Evolutionary conservation across 2,329 filamentous ascomycete genomes (phyloP), one percentile per base, ranked within the genome.

Genomic region (Knufia petricola): DNA sequence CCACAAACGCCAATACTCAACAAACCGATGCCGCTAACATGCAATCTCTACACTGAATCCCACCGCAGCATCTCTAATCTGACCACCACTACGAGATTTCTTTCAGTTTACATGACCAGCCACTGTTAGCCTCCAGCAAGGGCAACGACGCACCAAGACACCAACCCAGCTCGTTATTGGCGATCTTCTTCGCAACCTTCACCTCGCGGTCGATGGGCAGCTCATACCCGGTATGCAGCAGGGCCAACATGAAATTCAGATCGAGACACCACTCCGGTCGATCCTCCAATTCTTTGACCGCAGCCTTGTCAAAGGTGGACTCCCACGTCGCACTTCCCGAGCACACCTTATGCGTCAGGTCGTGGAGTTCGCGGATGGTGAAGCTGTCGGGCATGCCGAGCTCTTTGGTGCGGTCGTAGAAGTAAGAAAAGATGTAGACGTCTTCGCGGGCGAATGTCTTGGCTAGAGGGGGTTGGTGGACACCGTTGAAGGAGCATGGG

Each of bases 381-480:
- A 96, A 98, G 4, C 85, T 89, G 58, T 95, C 88, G n/a, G 94
- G 92, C 88, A 98, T 96, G 57, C 94, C 94, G 9, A 98, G 79
- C 3, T 88, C 87, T 65, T 86, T 79, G 20, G 86, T 94, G 61
- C 94, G 89, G 73, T 98, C 92, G 70, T 85, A 95, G 71, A 98
- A 98, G 77, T 94, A 98, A 24, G 87, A 94, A 69, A 98, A 90
- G 59, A 96, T 87, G 70, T 90, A 98, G 32, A 96, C 80, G 60
- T 95, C 89, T 68, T 96, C 90, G 54, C 77, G 78, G 21, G 86
- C 73, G 61, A 98, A 98, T 0, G 92, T 98, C 75, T 95, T 94
- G 58, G 81, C 82, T 41, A 98, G 76, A 19, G 85, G 83, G 8
- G 92, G 92, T 68, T 98, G 92, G 70, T 98, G 87, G 24, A 98